Percentiles rank a stretch among this genome's conserved stretches.
These are phyloP conservation scores for Mortierella sp. DNA, from an alignment of 371 early-diverging fungal genomes.

Conservation along the genomic window DNA sequence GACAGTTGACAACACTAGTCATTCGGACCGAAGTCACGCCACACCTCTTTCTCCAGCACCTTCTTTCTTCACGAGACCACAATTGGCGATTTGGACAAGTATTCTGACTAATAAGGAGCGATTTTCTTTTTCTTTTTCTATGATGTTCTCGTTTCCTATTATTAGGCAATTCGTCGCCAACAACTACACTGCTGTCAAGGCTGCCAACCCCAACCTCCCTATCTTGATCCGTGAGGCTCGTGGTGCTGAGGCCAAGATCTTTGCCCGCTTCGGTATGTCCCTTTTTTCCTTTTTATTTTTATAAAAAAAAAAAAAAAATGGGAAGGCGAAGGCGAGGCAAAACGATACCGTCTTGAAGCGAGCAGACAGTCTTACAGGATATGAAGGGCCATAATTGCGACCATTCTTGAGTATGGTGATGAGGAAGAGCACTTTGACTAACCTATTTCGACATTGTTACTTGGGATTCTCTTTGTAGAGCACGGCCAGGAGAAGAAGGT, in stretches of 20 bases:
- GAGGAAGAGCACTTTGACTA: too few species aligned
- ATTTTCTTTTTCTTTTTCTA: neutral
- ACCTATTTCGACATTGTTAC: too few species aligned
- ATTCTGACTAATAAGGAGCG: too few species aligned
- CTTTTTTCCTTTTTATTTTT: neutral
- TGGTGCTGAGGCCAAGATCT: constrained; percentile 87
- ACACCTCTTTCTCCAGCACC: too few species aligned
- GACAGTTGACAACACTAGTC: too few species aligned
- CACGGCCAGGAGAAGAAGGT: constrained; percentile 87
- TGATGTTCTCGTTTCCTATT: neutral
- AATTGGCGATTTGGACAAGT: neutral
- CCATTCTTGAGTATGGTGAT: too few species aligned
- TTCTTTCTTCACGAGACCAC: neutral
- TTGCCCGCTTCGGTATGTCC: constrained; percentile 89
- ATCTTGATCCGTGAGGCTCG: constrained; percentile 91
- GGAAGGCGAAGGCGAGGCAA: neutral
- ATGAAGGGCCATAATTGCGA: too few species aligned
- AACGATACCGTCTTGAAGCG: neutral
- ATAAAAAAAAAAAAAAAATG: neutral
- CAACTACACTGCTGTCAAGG: constrained; percentile 82
- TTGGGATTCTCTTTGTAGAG: constrained; percentile 57
- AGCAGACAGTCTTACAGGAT: too few species aligned
- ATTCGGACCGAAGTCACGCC: too few species aligned
- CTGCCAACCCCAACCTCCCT: constrained; percentile 89
- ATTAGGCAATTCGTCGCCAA: constrained; percentile 84